Evolutionary conservation across 352 stramenopile species (phyloP).

Genomic region (Halophytophthora polymorphica): DNA sequence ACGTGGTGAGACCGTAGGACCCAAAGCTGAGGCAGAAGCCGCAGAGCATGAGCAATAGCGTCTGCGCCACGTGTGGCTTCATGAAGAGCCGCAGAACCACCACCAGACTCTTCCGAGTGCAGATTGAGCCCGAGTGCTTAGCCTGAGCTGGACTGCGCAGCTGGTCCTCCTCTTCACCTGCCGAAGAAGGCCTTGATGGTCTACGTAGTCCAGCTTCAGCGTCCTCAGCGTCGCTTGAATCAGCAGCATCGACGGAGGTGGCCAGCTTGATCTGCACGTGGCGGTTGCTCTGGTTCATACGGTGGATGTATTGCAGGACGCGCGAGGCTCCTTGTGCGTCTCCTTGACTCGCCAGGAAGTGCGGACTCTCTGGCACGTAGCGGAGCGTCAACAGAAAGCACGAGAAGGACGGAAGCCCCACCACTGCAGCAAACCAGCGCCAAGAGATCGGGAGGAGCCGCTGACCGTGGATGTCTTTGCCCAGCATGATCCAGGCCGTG

Average conservation of each 20-base stretch:
- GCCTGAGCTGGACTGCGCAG: conserved; percentile 12
- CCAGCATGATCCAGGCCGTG: conserved; percentile 84
- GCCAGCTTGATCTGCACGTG: conserved; percentile 75
- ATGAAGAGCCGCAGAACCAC: conserved; percentile 51
- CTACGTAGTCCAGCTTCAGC: conserved; percentile 9
- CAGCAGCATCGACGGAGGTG: conserved; percentile 38
- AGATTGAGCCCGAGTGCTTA: too few relatives aligned
- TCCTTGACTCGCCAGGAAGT: conserved; percentile 70
- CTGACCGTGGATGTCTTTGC: conserved; percentile 52
- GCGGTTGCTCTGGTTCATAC: conserved; percentile 36
- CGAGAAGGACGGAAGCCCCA: conserved; percentile 66
- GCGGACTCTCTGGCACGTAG: conserved; percentile 82
- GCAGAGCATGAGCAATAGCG: conserved; percentile 65
- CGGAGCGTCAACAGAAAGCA: conserved; percentile 60
- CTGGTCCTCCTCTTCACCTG: too few relatives aligned
- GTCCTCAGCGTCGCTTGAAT: conserved; percentile 12
- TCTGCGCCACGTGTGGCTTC: conserved; percentile 33
- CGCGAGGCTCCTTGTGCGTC: conserved; percentile 44
- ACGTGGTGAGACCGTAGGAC: conserved; percentile 91
- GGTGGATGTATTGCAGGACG: conserved; percentile 68
- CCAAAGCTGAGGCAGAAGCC: conserved; percentile 83
- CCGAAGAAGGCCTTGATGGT: too few relatives aligned
- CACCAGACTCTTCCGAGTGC: conserved; percentile 56
- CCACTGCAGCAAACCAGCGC: conserved; percentile 77
- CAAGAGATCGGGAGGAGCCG: conserved; percentile 75